Evolutionary conservation across 2,329 filamentous ascomycete genomes (phyloP).

Genomic region (Xylaria sp.): DNA sequence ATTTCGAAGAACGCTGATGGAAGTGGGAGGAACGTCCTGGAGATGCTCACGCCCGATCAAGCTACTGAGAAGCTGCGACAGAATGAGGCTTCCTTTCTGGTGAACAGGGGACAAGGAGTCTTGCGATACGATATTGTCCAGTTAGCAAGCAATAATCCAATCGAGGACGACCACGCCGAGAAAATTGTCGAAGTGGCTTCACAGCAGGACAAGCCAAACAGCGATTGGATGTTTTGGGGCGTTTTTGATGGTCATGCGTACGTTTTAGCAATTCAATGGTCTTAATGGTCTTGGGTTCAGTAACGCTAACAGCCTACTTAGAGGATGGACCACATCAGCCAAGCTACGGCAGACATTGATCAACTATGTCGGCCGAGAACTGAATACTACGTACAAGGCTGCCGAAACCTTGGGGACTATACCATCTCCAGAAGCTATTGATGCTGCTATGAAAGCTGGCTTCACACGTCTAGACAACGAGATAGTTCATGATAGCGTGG

Average conservation of each 20-base stretch:
- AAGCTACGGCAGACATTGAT: slow-evolving; percentile 94
- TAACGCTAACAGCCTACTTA: slow-evolving; percentile 52
- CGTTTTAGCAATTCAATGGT: slow-evolving; percentile 50
- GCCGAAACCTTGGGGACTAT: slow-evolving; percentile 67
- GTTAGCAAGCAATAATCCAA: slow-evolving; percentile 94
- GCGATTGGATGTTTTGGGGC: slow-evolving; percentile 99
- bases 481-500: slow-evolving; percentile 91
- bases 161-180: slow-evolving; percentile 98
- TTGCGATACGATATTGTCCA: slow-evolving; percentile 95
- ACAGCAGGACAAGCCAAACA: slow-evolving; percentile 62
- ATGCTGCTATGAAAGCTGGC: slow-evolving; percentile 90
- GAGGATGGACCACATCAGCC: slow-evolving; percentile 97
- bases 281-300: not conserved
- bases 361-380: slow-evolving; percentile 89
- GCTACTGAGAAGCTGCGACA: slow-evolving; percentile 88
- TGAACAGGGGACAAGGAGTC: slow-evolving; percentile 89
- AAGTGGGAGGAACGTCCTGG: slow-evolving; percentile 84
- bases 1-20: slow-evolving; percentile 89
- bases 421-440: slow-evolving; percentile 83
- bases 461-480: slow-evolving; percentile 92
- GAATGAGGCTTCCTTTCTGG: slow-evolving; percentile 90
- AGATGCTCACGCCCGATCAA: slow-evolving; percentile 97
- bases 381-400: slow-evolving; percentile 90
- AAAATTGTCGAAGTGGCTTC: slow-evolving; percentile 93
- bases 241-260: slow-evolving; percentile 98